Conservation (phyloP, 352 stramenopile genomes). For the Phytophthora sojae region DNA sequence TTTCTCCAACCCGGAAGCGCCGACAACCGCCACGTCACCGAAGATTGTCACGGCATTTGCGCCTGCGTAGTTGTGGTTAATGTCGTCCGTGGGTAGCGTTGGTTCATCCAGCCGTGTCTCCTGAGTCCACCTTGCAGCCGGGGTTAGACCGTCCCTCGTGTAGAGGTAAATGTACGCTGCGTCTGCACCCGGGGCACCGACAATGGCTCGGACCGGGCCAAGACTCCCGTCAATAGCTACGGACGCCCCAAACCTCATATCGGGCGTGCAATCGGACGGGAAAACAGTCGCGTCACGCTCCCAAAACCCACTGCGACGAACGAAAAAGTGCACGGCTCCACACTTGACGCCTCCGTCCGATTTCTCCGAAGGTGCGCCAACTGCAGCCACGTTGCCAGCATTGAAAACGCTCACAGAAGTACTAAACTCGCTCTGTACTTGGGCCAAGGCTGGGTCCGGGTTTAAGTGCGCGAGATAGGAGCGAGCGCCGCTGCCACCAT, state of each 20-base stretch:
- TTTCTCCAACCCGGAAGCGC: conserved; percentile 73
- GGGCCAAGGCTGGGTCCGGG: conserved; percentile 33
- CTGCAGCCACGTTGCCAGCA: conserved; percentile 69
- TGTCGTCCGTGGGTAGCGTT: conserved; percentile 33
- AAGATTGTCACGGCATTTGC: conserved; percentile 77
- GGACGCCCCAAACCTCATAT: conserved; percentile 70
- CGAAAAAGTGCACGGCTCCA: conserved; percentile 78
- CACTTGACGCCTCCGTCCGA: conserved; percentile 44
- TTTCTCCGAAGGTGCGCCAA: conserved; percentile 66
- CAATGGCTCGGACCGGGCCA: conserved; percentile 62
- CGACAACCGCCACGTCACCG: conserved; percentile 91
- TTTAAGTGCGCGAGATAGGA: conserved; percentile 72
- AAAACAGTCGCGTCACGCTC: conserved; percentile 65
- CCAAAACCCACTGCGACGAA: conserved; percentile 69
- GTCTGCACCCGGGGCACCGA: conserved; percentile 69
- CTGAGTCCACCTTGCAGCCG: conserved; percentile 48
- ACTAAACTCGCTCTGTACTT: conserved; percentile 58
- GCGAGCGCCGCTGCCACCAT: conserved; percentile 84
- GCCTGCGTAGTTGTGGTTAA: conserved; percentile 75
- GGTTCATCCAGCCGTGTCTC: conserved; percentile 57
- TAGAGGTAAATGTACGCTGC: conserved; percentile 64
- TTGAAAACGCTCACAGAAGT: conserved; percentile 68
- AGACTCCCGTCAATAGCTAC: conserved; percentile 78
- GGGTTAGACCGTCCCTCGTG: conserved; percentile 23
- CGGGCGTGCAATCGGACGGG: conserved; percentile 49